phyloP scores from a whole-genome alignment of 23 red algal genomes.

The Cyanidiococcus yangmingshanensis region DNA sequence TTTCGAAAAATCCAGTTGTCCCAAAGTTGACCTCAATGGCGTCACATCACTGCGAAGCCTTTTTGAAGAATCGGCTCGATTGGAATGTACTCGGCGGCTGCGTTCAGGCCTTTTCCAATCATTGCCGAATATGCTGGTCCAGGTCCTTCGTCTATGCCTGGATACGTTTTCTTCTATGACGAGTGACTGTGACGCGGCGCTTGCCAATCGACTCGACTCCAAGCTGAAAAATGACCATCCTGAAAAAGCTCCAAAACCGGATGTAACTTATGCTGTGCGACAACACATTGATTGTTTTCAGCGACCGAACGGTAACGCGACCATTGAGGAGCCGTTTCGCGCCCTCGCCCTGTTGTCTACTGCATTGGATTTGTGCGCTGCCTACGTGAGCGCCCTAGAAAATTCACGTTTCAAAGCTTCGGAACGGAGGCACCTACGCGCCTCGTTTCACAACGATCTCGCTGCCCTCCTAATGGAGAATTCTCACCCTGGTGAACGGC shows the following conservation, averaged over 20 bases:
- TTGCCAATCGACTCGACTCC: no score
- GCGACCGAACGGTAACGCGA: no score
- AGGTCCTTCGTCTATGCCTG: no score
- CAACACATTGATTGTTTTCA: no score
- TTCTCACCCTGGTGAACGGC: no score
- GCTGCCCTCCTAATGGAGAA: neutral
- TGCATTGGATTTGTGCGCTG: neutral
- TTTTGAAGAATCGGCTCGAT: neutral
- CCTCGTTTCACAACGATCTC: neutral
- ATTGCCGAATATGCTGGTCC: no score
- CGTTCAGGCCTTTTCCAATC: neutral
- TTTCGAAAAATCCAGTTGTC: neutral
- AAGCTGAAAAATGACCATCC: no score
- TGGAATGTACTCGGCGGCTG: neutral
- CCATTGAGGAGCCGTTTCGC: no score
- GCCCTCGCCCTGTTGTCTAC: neutral
- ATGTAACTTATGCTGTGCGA: no score
- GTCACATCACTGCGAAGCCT: neutral
- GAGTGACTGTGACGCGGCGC: no score
- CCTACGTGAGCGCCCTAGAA: neutral
- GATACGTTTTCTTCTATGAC: no score
- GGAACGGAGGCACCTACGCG: neutral
- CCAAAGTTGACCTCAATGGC: neutral
- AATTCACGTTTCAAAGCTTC: neutral
- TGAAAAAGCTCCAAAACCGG: no score